Evolutionary conservation across 768 basidiomycete species (phyloP).

Genomic region (Rhizopogon vesiculosus): DNA sequence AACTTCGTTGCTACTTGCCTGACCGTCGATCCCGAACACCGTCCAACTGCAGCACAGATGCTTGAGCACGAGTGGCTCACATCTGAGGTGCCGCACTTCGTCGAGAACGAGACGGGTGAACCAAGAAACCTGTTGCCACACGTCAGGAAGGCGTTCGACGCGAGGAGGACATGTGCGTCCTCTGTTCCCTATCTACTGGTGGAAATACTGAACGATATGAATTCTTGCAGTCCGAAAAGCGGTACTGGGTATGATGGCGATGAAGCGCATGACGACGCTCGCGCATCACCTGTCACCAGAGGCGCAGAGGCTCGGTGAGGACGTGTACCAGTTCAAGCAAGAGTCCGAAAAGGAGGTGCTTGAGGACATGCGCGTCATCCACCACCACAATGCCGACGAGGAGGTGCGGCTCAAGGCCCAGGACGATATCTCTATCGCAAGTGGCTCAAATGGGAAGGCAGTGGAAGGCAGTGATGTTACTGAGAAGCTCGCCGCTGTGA

Average conservation of each 20-base stretch:
- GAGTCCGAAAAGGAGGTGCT: conserved; percentile 61
- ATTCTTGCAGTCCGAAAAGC: conserved; percentile 73
- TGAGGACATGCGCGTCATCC: conserved; percentile 41
- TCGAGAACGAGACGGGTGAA: conserved; percentile 48
- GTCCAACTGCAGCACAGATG: conserved; percentile 76
- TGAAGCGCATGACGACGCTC: conserved; percentile 71
- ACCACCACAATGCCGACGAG: conserved; percentile 37
- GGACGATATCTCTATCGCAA: neutral
- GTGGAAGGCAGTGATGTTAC: conserved; percentile 19
- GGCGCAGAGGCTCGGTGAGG: conserved; percentile 48
- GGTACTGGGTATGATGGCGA: conserved; percentile 80
- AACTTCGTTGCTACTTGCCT: conserved; percentile 81
- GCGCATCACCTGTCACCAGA: conserved; percentile 33
- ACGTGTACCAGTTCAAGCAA: conserved; percentile 68
- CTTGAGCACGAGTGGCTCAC: conserved; percentile 71
- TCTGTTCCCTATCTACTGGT: neutral
- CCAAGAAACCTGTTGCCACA: conserved; percentile 81
- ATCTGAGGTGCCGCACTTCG: conserved; percentile 63
- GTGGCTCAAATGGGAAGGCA: conserved; percentile 1
- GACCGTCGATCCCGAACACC: conserved; percentile 71
- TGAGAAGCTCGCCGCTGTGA: conserved; percentile 23
- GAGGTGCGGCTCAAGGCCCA: conserved; percentile 1
- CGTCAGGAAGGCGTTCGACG: conserved; percentile 87
- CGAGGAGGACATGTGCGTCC: conserved; percentile 74
- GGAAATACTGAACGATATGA: neutral